These are phyloP conservation scores for Gastrolobium bilobum DNA, from an alignment of 306 rosid species.

Conservation along the genomic window DNA sequence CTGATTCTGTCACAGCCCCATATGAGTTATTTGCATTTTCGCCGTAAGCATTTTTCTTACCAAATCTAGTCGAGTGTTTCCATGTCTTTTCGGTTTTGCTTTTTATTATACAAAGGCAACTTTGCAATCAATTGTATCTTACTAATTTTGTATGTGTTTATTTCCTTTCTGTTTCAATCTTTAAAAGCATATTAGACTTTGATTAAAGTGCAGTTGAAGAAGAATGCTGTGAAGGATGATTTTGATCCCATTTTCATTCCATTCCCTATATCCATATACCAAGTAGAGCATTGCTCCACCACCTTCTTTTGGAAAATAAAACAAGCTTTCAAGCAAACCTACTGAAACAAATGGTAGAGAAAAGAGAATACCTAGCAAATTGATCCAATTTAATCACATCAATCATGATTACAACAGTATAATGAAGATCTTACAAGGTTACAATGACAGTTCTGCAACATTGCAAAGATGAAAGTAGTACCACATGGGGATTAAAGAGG, in stretches of 20 bases:
- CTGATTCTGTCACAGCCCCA: too few relatives aligned
- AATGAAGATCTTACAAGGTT: constrained; percentile 51
- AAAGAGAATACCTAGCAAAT: constrained; percentile 14
- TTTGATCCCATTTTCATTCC: not conserved
- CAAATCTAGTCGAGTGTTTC: not conserved
- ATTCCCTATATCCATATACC: not conserved
- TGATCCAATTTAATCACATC: constrained; percentile 45
- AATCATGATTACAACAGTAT: constrained; percentile 42
- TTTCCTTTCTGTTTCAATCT: not conserved
- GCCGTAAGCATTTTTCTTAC: too few relatives aligned
- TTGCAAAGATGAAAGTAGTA: constrained; percentile 33
- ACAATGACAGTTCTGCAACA: constrained; percentile 45
- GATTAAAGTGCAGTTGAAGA: not conserved
- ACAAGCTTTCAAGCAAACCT: constrained; percentile 3
- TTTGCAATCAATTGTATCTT: not conserved
- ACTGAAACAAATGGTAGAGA: not conserved
- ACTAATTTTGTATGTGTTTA: not conserved
- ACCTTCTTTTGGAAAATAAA: not conserved
- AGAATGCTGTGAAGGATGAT: not conserved
- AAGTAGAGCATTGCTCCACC: not conserved
- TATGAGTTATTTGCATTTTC: too few relatives aligned
- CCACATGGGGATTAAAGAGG: not conserved
- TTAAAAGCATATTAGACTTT: not conserved
- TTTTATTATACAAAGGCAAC: not conserved
- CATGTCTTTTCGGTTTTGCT: not conserved